Conservation (phyloP, 306 rosid genomes). For the Trifolium pratense region DNA sequence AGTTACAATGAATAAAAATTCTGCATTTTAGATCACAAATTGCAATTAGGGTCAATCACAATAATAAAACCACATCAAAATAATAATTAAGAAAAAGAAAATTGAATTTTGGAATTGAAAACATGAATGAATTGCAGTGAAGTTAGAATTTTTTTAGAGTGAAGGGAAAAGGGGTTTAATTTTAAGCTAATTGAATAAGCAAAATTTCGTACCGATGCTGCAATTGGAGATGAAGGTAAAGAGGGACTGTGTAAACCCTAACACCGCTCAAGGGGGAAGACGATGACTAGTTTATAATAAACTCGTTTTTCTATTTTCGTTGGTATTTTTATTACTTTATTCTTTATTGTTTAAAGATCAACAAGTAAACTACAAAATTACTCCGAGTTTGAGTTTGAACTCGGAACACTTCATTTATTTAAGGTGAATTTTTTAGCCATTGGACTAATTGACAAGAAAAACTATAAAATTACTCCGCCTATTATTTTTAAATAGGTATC, state of each 20-base stretch:
- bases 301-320: too few species aligned
- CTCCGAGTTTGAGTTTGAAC: too few species aligned
- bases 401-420: too few species aligned
- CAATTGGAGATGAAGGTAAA: neutral
- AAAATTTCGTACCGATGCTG: constrained; percentile 22
- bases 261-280: neutral
- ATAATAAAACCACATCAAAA: neutral
- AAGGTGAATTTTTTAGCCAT: too few species aligned
- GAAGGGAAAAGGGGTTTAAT: neutral
- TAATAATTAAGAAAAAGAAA: neutral
- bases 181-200: neutral
- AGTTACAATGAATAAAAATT: constrained; percentile 5
- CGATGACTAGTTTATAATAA: neutral
- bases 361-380: too few species aligned
- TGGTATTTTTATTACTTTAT: too few species aligned
- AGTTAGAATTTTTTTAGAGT: neutral
- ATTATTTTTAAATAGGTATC: too few species aligned
- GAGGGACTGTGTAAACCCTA: constrained; percentile 32
- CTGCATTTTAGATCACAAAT: constrained; percentile 42
- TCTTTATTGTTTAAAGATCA: too few species aligned
- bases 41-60: neutral
- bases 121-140: neutral
- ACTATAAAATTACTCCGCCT: too few species aligned
- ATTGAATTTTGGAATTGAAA: constrained; percentile 17
- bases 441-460: too few species aligned